Evolutionary conservation across 2,329 filamentous ascomycete species (phyloP).

Genomic region (Stylonectria norvegica): DNA sequence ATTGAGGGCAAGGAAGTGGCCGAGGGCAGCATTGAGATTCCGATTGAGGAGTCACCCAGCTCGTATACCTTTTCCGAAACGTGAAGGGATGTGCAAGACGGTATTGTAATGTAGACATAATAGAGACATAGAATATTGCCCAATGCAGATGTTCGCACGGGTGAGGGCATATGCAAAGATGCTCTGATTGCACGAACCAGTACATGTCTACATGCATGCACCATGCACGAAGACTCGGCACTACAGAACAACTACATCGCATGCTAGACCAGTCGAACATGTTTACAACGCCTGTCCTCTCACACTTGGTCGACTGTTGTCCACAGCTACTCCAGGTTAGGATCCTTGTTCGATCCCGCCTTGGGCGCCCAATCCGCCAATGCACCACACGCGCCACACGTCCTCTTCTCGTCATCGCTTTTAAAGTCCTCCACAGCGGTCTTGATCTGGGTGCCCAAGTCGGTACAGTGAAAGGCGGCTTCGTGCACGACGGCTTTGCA

Average conservation of each 20-base stretch:
- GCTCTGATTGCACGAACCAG: constrained; percentile 1
- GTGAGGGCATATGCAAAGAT: background rate
- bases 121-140: background rate
- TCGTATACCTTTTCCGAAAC: constrained; percentile 76
- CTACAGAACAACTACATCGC: no score
- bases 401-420: constrained; percentile 62
- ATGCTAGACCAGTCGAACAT: no score
- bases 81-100: constrained; percentile 35
- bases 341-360: constrained; percentile 56
- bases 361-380: constrained; percentile 69
- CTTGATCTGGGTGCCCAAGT: constrained; percentile 94
- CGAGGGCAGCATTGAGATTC: constrained; percentile 80
- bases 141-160: background rate
- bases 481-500: constrained; percentile 78
- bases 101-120: no score
- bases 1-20: constrained; percentile 79
- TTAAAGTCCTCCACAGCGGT: constrained; percentile 81
- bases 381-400: constrained; percentile 71
- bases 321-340: constrained; percentile 43
- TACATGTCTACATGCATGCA: no score
- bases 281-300: background rate
- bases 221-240: no score
- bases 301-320: no score
- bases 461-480: constrained; percentile 79
- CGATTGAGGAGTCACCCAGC: constrained; percentile 73